Conservation (phyloP, 2,329 filamentous ascomycete species). For the Trichoderma harzianum region DNA sequence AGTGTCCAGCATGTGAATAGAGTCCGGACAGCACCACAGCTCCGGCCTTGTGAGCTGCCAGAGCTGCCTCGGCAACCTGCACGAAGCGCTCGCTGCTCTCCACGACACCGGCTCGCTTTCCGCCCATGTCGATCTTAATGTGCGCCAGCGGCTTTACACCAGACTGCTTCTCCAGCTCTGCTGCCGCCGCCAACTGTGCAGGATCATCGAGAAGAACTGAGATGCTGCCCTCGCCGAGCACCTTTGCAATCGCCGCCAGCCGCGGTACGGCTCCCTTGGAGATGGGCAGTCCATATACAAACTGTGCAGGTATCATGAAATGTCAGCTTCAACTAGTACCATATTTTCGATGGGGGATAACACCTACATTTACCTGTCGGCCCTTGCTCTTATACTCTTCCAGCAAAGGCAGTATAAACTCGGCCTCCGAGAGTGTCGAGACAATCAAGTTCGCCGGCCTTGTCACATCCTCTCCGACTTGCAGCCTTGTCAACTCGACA, state of each 20-base stretch:
- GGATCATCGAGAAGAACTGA: slow-evolving; percentile 68
- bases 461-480: slow-evolving; percentile 58
- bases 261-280: slow-evolving; percentile 58
- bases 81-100: slow-evolving; percentile 48
- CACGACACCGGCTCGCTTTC: slow-evolving; percentile 65
- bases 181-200: slow-evolving; percentile 51
- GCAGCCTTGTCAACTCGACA: slow-evolving; percentile 60
- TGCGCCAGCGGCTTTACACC: slow-evolving; percentile 55
- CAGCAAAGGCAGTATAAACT: slow-evolving; percentile 61
- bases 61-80: slow-evolving; percentile 39
- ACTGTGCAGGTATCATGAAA: slow-evolving; percentile 34
- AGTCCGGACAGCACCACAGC: slow-evolving; percentile 55
- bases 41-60: slow-evolving; percentile 29
- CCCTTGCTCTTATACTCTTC: slow-evolving; percentile 53
- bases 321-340: neutral
- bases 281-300: slow-evolving; percentile 71
- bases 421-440: slow-evolving; percentile 72
- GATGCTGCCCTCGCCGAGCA: slow-evolving; percentile 55
- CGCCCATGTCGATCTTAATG: slow-evolving; percentile 73
- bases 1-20: slow-evolving; percentile 72
- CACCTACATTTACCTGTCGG: slow-evolving; percentile 55
- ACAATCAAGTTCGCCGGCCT: slow-evolving; percentile 60
- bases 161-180: slow-evolving; percentile 41
- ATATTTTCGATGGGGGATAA: neutral
- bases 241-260: slow-evolving; percentile 52